Percentiles rank a stretch among this genome's conserved stretches.
These are phyloP conservation scores for Fusarium nygamai DNA, from an alignment of 2,329 filamentous ascomycete genomes.

Conservation along the genomic window DNA sequence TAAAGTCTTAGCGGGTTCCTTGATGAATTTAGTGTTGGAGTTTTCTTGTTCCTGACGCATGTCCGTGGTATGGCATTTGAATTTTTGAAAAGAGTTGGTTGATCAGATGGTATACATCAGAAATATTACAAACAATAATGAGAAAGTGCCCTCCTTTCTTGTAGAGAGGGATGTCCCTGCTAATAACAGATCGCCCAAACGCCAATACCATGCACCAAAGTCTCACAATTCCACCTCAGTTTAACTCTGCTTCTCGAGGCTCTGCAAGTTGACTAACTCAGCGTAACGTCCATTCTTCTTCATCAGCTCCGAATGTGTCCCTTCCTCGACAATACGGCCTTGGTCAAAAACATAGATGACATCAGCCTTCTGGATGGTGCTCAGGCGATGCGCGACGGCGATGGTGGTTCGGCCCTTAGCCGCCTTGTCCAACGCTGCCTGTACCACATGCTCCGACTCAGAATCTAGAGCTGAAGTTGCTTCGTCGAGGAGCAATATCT, in stretches of 20 bases:
- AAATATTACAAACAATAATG: constrained; percentile 13
- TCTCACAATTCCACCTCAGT: background rate
- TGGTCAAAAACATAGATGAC: constrained; percentile 97
- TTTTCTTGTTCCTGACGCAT: background rate
- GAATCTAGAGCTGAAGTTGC: constrained; percentile 81
- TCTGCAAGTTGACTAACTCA: constrained; percentile 84
- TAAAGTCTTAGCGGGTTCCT: background rate
- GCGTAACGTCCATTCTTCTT: constrained; percentile 76
- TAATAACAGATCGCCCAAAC: constrained; percentile 18
- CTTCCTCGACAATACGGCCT: constrained; percentile 84
- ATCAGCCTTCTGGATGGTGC: constrained; percentile 94
- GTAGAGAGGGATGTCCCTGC: background rate
- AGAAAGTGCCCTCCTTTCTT: background rate
- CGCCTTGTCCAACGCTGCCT: constrained; percentile 82
- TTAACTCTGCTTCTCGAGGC: constrained; percentile 67
- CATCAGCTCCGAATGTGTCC: constrained; percentile 80
- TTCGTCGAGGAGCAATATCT: constrained; percentile 85
- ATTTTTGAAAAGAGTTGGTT: constrained; percentile 15
- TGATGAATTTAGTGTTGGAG: background rate
- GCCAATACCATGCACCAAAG: constrained; percentile 22
- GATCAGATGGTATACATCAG: constrained; percentile 9
- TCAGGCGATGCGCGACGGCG: constrained; percentile 90
- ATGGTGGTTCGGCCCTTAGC: constrained; percentile 90
- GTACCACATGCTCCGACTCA: constrained; percentile 81
- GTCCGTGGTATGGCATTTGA: background rate